Conservation (phyloP, 2,329 filamentous ascomycete genomes). For the Penicillium sp. region DNA sequence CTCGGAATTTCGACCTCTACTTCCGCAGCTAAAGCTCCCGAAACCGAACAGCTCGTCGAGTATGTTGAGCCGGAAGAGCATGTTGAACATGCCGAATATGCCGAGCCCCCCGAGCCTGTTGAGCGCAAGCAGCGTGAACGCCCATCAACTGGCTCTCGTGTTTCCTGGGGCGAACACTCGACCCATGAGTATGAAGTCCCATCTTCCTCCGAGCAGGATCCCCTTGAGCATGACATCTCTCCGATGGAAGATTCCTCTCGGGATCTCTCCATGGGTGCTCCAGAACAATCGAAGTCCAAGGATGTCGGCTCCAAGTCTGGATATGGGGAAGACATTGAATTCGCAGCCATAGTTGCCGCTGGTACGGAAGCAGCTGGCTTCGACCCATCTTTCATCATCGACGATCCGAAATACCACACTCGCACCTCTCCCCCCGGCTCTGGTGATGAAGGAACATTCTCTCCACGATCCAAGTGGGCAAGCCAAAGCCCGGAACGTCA, state of each 20-base stretch:
- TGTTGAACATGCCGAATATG: conserved; percentile 1
- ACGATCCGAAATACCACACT: conserved; percentile 66
- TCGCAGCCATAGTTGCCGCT: conserved; percentile 71
- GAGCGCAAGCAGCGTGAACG: conserved; percentile 44
- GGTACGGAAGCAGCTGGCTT: conserved; percentile 72
- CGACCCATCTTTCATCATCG: conserved; percentile 70
- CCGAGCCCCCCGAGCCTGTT: neutral
- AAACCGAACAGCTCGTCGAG: conserved; percentile 2
- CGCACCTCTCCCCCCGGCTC: conserved; percentile 68
- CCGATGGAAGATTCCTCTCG: conserved; percentile 15
- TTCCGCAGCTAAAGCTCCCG: neutral
- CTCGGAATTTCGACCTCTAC: conserved; percentile 34
- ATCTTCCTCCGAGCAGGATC: conserved; percentile 50
- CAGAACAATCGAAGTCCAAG: conserved; percentile 10
- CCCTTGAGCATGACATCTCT: conserved; percentile 29
- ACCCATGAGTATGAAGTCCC: conserved; percentile 67
- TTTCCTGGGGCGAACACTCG: conserved; percentile 68
- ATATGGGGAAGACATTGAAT: conserved; percentile 70
- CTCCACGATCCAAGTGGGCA: conserved; percentile 56
- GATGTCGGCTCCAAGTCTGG: conserved; percentile 23
- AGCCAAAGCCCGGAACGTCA: conserved; percentile 45
- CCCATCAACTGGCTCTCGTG: conserved; percentile 56
- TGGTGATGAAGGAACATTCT: conserved; percentile 58
- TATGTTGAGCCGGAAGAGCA: conserved; percentile 29
- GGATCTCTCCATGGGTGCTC: conserved; percentile 12